Evolutionary conservation across 768 basidiomycete genomes (phyloP).

Genomic region (Termitomyces sp.): DNA sequence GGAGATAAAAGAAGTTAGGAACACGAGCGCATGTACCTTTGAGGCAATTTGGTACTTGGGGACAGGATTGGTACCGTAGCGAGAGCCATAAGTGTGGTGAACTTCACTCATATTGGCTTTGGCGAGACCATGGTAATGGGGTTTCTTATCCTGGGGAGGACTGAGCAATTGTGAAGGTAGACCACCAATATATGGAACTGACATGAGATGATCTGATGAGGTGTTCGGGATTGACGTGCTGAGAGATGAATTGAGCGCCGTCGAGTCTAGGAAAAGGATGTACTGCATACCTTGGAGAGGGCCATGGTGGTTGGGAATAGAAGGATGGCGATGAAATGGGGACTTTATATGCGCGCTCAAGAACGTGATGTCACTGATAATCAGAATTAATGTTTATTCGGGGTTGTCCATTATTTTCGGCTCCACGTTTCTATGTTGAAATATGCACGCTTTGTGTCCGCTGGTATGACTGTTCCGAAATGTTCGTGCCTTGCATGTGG

Average conservation of each 20-base stretch:
- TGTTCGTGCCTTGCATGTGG: background rate
- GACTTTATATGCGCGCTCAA: background rate
- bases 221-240: constrained; percentile 70
- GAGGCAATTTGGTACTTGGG: constrained; percentile 68
- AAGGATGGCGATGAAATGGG: background rate
- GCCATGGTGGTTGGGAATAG: constrained; percentile 40
- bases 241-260: constrained; percentile 5
- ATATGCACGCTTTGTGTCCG: too few relatives aligned
- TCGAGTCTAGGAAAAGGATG: background rate
- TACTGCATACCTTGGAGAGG: constrained; percentile 51
- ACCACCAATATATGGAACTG: background rate
- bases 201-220: constrained; percentile 62
- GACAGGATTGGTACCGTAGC: constrained; percentile 65
- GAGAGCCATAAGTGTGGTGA: constrained; percentile 53
- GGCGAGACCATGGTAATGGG: constrained; percentile 34
- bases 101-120: constrained; percentile 30
- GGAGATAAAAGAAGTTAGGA: background rate
- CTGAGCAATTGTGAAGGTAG: background rate
- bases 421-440: background rate
- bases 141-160: constrained; percentile 45
- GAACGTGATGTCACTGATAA: constrained; percentile 8
- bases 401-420: background rate
- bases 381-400: background rate
- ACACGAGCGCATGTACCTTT: constrained; percentile 34
- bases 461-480: too few relatives aligned